These are phyloP conservation scores for Kwoniella botswanensis DNA, from an alignment of 768 basidiomycete species.

Conservation along the genomic window DNA sequence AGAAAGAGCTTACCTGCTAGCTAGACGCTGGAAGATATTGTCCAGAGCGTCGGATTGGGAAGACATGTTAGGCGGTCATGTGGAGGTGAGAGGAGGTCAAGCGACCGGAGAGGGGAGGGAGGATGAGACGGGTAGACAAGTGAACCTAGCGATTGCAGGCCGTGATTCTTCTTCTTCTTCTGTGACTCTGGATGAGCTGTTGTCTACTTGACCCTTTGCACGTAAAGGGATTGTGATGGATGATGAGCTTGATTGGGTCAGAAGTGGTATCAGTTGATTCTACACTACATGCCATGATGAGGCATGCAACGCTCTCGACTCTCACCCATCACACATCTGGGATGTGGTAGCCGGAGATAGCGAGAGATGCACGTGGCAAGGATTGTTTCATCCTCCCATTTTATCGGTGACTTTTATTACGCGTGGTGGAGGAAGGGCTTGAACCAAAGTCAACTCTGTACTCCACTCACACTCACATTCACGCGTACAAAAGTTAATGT, in stretches of 20 bases:
- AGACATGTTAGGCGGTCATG: constrained; percentile 37
- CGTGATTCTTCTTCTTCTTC: neutral
- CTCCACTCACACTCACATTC: neutral
- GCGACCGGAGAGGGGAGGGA: constrained; percentile 1
- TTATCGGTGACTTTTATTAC: neutral
- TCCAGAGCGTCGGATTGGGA: constrained; percentile 50
- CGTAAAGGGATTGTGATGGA: too few relatives aligned
- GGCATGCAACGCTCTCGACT: too few relatives aligned
- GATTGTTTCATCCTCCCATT: neutral
- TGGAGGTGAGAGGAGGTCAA: constrained; percentile 17
- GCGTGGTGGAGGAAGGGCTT: constrained; percentile 20
- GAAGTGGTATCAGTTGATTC: too few relatives aligned
- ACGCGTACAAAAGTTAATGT: constrained; percentile 23
- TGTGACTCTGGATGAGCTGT: neutral
- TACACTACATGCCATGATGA: too few relatives aligned
- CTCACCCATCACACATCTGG: too few relatives aligned
- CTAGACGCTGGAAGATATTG: constrained; percentile 46
- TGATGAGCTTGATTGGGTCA: too few relatives aligned
- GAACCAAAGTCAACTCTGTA: neutral
- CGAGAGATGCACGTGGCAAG: neutral
- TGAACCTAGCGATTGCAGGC: neutral
- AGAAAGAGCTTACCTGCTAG: constrained; percentile 35
- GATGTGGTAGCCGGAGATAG: neutral
- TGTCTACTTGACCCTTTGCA: neutral
- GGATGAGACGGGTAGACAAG: neutral